Evolutionary conservation across 78 protist genomes (phyloP), one percentile per base, ranked within the genome.

Genomic region (Cyanophora paradoxa): DNA sequence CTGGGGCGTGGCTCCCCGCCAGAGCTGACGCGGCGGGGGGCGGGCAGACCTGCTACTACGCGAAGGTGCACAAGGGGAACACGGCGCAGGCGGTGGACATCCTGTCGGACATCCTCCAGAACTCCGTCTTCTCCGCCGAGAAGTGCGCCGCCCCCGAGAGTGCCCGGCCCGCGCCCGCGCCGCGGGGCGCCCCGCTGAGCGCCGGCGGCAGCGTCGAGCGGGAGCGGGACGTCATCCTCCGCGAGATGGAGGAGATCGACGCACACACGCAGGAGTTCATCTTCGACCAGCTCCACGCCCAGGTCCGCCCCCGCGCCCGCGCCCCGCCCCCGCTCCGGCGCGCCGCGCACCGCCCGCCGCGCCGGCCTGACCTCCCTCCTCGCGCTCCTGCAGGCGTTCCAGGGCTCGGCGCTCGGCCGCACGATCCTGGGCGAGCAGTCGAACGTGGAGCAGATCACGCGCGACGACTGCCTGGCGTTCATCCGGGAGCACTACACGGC

Each of bases 351-450:
- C n/a, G n/a, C n/a, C n/a, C n/a, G n/a, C n/a, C n/a, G n/a, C n/a
- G n/a, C n/a, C n/a, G n/a, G n/a, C n/a, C n/a, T n/a, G n/a, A n/a
- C n/a, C n/a, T n/a, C n/a, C n/a, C n/a, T n/a, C n/a, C n/a, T n/a
- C n/a, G n/a, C n/a, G n/a, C n/a, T n/a, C n/a, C n/a, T n/a, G n/a
- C n/a, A n/a, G n/a, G n/a, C n/a, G 26, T 93, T 69, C 89, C 85
- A 81, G 57, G 91, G 86, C 48, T 56, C 82, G 16, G 64, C 91
- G 24, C 83, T 95, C n/a, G 95, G 88, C 37, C 62, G 88, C 30
- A 95, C 97, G 44, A 95, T 95, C 67, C 80, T 95, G 42, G 98
- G 98, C 31, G 90, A 93, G 54, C 80, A 48, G 42, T 77, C 86
- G 54, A 91, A 89, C 82, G 91, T 92, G 77, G 33, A 78, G 34